Conservation (phyloP, 306 rosid genomes). For the Dryas drummondii region DNA sequence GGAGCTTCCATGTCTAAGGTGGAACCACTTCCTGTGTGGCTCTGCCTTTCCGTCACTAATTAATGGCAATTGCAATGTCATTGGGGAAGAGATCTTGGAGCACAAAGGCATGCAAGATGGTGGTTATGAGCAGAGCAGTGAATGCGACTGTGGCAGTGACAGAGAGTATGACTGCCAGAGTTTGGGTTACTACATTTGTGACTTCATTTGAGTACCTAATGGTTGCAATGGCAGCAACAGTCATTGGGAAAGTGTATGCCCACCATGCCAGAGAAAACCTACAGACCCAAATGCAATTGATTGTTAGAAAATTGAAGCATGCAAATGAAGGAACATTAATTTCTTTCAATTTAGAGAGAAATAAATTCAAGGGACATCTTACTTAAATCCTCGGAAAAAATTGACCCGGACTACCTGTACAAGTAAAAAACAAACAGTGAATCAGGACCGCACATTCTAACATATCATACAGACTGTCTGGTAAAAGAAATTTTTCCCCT, state of each 20-base stretch:
- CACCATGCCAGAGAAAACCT: constrained; percentile 97
- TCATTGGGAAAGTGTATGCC: constrained; percentile 99
- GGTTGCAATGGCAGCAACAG: constrained; percentile 96
- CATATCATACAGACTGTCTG: too few relatives aligned
- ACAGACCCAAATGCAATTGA: constrained; percentile 19
- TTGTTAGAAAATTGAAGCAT: constrained; percentile 15
- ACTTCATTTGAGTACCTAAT: constrained; percentile 72
- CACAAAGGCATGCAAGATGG: constrained; percentile 74
- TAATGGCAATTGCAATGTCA: constrained; percentile 91
- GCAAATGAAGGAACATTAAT: not conserved
- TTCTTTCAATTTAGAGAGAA: not conserved
- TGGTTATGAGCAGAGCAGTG: constrained; percentile 48
- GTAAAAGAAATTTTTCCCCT: not conserved
- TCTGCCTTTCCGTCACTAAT: constrained; percentile 66
- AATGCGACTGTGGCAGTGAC: constrained; percentile 53
- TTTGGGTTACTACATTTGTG: constrained; percentile 47
- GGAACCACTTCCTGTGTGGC: constrained; percentile 57
- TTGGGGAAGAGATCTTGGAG: constrained; percentile 78
- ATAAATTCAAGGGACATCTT: constrained; percentile 20
- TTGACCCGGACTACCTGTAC: constrained; percentile 78
- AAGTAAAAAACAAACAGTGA: not conserved
- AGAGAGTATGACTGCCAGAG: constrained; percentile 49
- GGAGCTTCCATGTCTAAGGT: constrained; percentile 44
- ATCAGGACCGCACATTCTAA: too few relatives aligned
- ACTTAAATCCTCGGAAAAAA: constrained; percentile 84